phyloP scores from a whole-genome alignment of 2,329 filamentous ascomycete genomes.

The Leptographium radiaticola region DNA sequence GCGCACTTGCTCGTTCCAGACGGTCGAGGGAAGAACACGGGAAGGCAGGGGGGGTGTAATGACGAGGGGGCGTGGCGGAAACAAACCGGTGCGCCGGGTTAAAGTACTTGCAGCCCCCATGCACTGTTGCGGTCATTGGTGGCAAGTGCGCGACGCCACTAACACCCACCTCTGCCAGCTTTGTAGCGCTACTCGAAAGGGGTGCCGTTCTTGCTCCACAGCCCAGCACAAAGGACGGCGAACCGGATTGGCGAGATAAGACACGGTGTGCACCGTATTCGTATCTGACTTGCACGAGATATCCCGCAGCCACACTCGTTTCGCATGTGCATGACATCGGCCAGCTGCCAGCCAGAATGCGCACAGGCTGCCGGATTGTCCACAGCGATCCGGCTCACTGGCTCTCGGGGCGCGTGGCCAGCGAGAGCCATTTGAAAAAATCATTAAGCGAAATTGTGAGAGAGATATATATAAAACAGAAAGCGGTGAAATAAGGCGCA shows the following conservation, averaged over 20 bases:
- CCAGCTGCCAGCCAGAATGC: too few relatives aligned
- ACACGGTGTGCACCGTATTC: background rate
- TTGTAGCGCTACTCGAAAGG: background rate
- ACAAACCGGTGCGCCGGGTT: background rate
- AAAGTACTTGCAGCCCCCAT: background rate
- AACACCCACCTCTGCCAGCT: background rate
- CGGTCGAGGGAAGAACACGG: background rate
- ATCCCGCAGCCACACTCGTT: too few relatives aligned
- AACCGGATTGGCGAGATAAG: background rate
- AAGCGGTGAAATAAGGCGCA: too few relatives aligned
- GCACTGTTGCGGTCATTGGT: background rate
- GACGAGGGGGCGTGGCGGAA: background rate
- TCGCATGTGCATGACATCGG: too few relatives aligned
- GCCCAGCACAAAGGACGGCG: too few relatives aligned
- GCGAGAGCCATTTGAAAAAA: too few relatives aligned
- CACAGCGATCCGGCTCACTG: too few relatives aligned
- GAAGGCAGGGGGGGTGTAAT: background rate
- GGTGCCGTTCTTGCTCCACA: background rate
- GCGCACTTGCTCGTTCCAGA: background rate
- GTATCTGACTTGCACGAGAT: too few relatives aligned
- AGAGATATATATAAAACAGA: too few relatives aligned
- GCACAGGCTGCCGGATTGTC: too few relatives aligned
- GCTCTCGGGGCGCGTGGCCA: too few relatives aligned
- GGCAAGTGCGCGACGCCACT: background rate
- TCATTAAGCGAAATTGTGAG: too few relatives aligned